Percentiles rank a stretch among this genome's conserved stretches.
Evolutionary conservation across 176 grass and related monocot genomes (phyloP).

Genomic region (Hordeum marinum): DNA sequence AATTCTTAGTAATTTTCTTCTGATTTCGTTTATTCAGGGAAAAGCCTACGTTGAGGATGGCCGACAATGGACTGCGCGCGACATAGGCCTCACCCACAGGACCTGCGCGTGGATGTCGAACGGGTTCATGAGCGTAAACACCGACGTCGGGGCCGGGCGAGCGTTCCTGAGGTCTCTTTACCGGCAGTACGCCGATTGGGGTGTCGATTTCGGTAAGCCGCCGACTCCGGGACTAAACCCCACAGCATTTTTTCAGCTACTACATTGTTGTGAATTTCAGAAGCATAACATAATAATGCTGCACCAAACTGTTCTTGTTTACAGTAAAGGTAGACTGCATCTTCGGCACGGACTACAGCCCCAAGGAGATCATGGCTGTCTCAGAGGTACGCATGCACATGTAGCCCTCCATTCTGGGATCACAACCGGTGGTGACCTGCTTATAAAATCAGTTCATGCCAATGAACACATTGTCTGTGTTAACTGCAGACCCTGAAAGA

Average conservation of each 20-base stretch:
- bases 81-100: constrained; percentile 71
- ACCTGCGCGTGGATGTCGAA: constrained; percentile 78
- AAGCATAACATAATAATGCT: neutral
- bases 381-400: constrained; percentile 43
- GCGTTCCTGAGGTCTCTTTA: constrained; percentile 88
- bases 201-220: constrained; percentile 70
- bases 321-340: constrained; percentile 93
- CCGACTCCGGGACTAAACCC: neutral
- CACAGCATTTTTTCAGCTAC: neutral
- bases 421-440: neutral
- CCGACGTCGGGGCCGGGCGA: constrained; percentile 56
- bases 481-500: constrained; percentile 60
- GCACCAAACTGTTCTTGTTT: neutral
- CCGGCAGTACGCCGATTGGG: constrained; percentile 75
- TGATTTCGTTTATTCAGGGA: constrained; percentile 29
- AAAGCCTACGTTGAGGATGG: constrained; percentile 42
- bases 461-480: neutral
- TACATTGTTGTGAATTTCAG: neutral
- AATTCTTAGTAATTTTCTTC: too few relatives aligned
- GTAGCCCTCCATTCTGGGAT: neutral
- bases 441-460: neutral
- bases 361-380: constrained; percentile 71
- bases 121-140: constrained; percentile 94
- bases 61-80: constrained; percentile 51
- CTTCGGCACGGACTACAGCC: constrained; percentile 75